Percentiles rank a stretch among this genome's conserved stretches.
Conservation (phyloP, 73 alveolate species). For the Loxodes magnus region DNA sequence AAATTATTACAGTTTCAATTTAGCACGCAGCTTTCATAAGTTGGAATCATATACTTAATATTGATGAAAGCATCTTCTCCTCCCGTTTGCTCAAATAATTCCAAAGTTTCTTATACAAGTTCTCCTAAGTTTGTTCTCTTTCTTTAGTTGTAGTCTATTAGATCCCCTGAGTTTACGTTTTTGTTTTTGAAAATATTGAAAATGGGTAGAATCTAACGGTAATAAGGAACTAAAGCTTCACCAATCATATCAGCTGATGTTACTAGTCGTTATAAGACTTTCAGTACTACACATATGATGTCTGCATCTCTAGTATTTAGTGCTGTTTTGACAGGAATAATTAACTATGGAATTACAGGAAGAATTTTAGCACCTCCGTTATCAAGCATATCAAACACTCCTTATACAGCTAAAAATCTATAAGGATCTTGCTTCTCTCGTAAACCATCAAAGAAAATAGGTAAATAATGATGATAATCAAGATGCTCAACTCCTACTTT, state of each 20-base stretch:
- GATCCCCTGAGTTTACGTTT: slow-evolving; percentile 88
- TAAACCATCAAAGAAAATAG: slow-evolving; percentile 98
- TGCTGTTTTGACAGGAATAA: slow-evolving; percentile 54
- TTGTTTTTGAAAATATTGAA: slow-evolving; percentile 88
- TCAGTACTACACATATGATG: slow-evolving; percentile 88
- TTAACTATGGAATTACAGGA: slow-evolving; percentile 98
- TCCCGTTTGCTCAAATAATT: slow-evolving; percentile 87
- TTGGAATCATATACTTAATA: slow-evolving; percentile 99
- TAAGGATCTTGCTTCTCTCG: slow-evolving; percentile 79
- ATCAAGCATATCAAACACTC: slow-evolving; percentile 88
- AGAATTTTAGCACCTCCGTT: slow-evolving; percentile 95
- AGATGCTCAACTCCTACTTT: slow-evolving; percentile 87
- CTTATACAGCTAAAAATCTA: slow-evolving; percentile 98
- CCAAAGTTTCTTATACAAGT: slow-evolving; percentile 21
- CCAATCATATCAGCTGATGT: slow-evolving; percentile 91
- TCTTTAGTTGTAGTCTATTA: slow-evolving; percentile 94
- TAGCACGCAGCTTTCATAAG: slow-evolving; percentile 95
- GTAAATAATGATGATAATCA: slow-evolving; percentile 98
- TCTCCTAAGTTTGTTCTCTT: slow-evolving; percentile 57
- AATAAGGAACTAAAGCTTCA: slow-evolving; percentile 99
- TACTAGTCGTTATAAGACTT: slow-evolving; percentile 94
- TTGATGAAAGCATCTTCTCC: slow-evolving; percentile 99
- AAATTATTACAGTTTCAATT: too few relatives aligned
- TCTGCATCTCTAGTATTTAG: slow-evolving; percentile 97
- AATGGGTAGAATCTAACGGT: slow-evolving; percentile 97